A percentile compares a stretch with the other conserved stretches of the same genome.
Evolutionary conservation across 2,329 filamentous ascomycete species (phyloP).

Genomic region (Talaromyces sp.): DNA sequence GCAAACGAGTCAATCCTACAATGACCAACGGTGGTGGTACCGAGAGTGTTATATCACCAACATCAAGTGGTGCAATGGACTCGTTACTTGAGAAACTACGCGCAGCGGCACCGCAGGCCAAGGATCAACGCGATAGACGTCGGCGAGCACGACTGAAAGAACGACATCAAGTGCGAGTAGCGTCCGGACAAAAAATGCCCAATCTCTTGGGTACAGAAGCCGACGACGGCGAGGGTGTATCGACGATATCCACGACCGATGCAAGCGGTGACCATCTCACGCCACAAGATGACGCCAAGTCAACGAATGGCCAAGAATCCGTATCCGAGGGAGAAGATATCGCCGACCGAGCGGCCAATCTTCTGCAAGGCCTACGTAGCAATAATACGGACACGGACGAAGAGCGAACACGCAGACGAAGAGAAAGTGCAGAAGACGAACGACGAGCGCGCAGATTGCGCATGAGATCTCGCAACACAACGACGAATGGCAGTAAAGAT

Average conservation of each 20-base stretch:
- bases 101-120: slow-evolving; percentile 81
- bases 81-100: slow-evolving; percentile 89
- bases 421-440: slow-evolving; percentile 77
- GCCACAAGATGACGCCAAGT: slow-evolving; percentile 40
- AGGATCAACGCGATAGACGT: slow-evolving; percentile 83
- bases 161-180: slow-evolving; percentile 79
- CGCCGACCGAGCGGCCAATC: slow-evolving; percentile 73
- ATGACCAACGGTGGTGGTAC: slow-evolving; percentile 56
- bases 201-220: slow-evolving; percentile 58
- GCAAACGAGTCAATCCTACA: slow-evolving; percentile 64
- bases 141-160: slow-evolving; percentile 85
- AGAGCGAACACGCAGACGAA: slow-evolving; percentile 55
- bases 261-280: slow-evolving; percentile 42
- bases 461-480: slow-evolving; percentile 59
- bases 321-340: slow-evolving; percentile 63
- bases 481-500: slow-evolving; percentile 33
- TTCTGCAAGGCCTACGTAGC: slow-evolving; percentile 76
- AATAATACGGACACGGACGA: slow-evolving; percentile 52
- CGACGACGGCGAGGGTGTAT: slow-evolving; percentile 38
- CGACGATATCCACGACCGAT: slow-evolving; percentile 29
- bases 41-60: slow-evolving; percentile 57
- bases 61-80: slow-evolving; percentile 88
- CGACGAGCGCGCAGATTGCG: slow-evolving; percentile 56
- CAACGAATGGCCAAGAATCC: slow-evolving; percentile 29
- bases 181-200: slow-evolving; percentile 82